Base-by-base conservation (phyloP, 2,329 filamentous ascomycete species). In the Xylariaceae sp. region DNA sequence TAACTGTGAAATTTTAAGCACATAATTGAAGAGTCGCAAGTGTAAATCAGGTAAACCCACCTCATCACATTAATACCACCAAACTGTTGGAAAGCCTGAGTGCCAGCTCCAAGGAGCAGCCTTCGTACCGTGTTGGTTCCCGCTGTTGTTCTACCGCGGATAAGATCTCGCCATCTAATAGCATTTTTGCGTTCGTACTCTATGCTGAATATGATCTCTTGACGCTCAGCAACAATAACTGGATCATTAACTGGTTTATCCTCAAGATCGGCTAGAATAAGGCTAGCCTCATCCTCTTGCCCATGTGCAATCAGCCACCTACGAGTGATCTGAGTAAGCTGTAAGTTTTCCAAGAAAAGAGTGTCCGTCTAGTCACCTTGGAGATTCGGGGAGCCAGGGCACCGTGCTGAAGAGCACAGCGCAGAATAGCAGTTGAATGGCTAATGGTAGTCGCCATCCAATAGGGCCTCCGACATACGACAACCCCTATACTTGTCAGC, bases 371-470 rank as follows among this genome's bases (percentile, higher is more conserved):
- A 26, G 28, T 43, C 37, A 67, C 65, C 67, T 66, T 34, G 65
- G 69, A 12, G 63, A 71, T 44, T 66, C 68, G 12, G 67, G 68
- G 11, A 69, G 53, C 66, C 62, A 68, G 2, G 66, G 68, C 7
- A 67, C 55, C 6, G 67, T 71, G 28, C 40, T 16, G 36, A 69
- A 68, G n/a, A 70, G 60, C 9, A 65, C 21, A 8, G 65, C 24
- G 37, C 63, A 70, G 61, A 77, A 76, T 34, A 75, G n/a, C 1
- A 67, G 46, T 69, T 72, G 75, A 58, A 78, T 67, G 4, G 74
- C 72, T 9, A 78, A 62, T 21, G 76, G 74, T 51, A 77, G 71
- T 9, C 75, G 71, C 75, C 75, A 78, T 33, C 67, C 61, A 24
- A 69, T 8, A 23, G 59, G 21, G 23, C 66, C 62, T 45, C 70